Percentiles rank a stretch among this genome's conserved stretches.
These are phyloP conservation scores for Penicillium longicatenatum DNA, from an alignment of 495 filamentous ascomycete species.

Conservation along the genomic window DNA sequence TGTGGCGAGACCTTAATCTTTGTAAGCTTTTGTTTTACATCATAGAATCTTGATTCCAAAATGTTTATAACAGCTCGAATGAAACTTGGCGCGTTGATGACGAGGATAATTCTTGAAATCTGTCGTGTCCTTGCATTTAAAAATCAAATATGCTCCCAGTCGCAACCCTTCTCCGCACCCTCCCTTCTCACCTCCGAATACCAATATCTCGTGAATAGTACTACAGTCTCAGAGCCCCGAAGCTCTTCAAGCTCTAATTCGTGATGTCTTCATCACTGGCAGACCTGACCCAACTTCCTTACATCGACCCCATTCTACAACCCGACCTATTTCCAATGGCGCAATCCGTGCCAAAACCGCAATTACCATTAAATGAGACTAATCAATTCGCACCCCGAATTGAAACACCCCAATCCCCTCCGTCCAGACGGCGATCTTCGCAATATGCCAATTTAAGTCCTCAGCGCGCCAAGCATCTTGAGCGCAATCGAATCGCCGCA, in stretches of 20 bases:
- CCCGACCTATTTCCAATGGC: neutral
- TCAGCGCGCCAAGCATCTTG: constrained; percentile 24
- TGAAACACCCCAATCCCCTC: neutral
- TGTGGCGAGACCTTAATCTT: neutral
- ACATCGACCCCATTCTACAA: neutral
- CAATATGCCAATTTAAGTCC: constrained; percentile 14
- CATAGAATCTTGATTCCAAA: neutral
- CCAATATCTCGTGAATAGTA: neutral
- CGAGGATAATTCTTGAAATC: neutral
- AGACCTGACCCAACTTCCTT: neutral
- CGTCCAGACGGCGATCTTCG: neutral
- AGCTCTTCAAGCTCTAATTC: neutral
- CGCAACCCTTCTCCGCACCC: too few species aligned
- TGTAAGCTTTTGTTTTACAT: neutral
- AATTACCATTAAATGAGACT: neutral
- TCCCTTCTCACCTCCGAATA: neutral
- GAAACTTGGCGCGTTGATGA: neutral
- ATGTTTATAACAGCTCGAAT: neutral
- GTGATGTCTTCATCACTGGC: neutral
- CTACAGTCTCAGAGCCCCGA: neutral
- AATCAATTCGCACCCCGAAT: neutral
- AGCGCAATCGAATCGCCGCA: constrained; percentile 31
- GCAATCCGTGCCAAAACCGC: neutral
- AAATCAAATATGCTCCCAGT: neutral
- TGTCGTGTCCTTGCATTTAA: neutral